These are phyloP conservation scores for Murraya koenigii DNA, from an alignment of 345 rosid genomes.

Conservation along the genomic window DNA sequence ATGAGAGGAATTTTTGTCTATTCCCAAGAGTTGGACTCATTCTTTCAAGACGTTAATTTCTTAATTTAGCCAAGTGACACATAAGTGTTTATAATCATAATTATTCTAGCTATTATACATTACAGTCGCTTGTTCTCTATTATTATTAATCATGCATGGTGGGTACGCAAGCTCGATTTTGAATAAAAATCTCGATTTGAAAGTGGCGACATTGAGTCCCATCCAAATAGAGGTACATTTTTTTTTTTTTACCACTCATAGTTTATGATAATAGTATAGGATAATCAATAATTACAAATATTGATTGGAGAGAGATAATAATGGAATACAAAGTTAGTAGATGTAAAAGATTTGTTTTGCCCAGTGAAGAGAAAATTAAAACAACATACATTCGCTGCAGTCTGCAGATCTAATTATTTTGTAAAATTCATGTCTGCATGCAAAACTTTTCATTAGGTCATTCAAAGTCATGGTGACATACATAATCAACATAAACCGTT, in stretches of 20 bases:
- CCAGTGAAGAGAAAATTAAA: not conserved
- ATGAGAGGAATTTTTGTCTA: not conserved
- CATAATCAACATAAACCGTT: too few relatives aligned
- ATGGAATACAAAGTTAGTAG: not conserved
- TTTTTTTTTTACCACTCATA: not conserved
- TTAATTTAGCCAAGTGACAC: not conserved
- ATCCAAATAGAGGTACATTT: not conserved
- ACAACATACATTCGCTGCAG: too few relatives aligned
- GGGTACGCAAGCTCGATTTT: not conserved
- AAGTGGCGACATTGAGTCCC: not conserved
- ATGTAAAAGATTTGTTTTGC: not conserved
- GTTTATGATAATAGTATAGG: not conserved
- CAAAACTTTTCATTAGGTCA: not conserved
- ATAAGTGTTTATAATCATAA: not conserved
- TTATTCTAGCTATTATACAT: not conserved
- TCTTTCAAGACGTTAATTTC: too few relatives aligned
- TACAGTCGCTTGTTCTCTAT: not conserved
- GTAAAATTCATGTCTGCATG: not conserved
- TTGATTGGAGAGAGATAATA: too few relatives aligned
- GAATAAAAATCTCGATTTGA: not conserved
- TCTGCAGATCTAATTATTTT: not conserved
- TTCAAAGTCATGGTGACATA: too few relatives aligned
- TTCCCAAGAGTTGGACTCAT: too few relatives aligned
- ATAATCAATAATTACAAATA: not conserved
- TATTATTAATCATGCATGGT: not conserved